Base-by-base conservation (phyloP, 192 early-diverging fungal genomes). In the Backusella mclennaniae region DNA sequence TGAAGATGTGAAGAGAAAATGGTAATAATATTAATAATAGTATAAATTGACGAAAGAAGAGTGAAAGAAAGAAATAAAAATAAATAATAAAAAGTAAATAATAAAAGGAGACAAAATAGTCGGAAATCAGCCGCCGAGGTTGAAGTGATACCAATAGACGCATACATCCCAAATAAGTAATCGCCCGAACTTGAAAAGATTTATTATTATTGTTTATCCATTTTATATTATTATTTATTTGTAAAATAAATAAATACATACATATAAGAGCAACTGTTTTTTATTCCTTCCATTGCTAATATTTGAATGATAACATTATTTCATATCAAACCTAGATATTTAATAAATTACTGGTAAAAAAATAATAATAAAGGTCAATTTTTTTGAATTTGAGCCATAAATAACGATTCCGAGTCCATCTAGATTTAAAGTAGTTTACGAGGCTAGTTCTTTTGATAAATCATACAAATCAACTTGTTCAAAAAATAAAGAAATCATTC, bases 41-140 rank as follows among this genome's bases (percentile, higher is more conserved):
- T 39, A 39, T 11, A 39, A 39, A n/a, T n/a, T n/a, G n/a, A n/a
- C n/a, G 71, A 46, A 35, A 31, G 31, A 49, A 73, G 44, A 73
- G 15, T n/a, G 73, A 63, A 38, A 26, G 66, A 74, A 74, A 41
- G n/a, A 42, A 72, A 53, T 29, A 72, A 49, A 72, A 29, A 31
- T 8, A 53, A 52, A 35, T 33, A 52, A 72, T 17, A 31, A 72
- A 52, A 72, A 52, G 29, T 52, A 41, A 46, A 72, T 33, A 72
- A 49, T 44, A 72, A 53, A 72, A 52, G 23, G 41, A 72, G 39
- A 17, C 31, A 41, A 26, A 33, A 21, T 72, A 72, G 59, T 74
- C 73, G 73, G 73, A 74, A 74, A 66, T 66, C 73, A 74, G 73
- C 73, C 73, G 73, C 68, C 68, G 68, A 69, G 38, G 68, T 69